A percentile compares a stretch with the other conserved stretches of the same genome.
phyloP scores from a whole-genome alignment of 192 early-diverging fungal species.

The Coemansia sp. region DNA sequence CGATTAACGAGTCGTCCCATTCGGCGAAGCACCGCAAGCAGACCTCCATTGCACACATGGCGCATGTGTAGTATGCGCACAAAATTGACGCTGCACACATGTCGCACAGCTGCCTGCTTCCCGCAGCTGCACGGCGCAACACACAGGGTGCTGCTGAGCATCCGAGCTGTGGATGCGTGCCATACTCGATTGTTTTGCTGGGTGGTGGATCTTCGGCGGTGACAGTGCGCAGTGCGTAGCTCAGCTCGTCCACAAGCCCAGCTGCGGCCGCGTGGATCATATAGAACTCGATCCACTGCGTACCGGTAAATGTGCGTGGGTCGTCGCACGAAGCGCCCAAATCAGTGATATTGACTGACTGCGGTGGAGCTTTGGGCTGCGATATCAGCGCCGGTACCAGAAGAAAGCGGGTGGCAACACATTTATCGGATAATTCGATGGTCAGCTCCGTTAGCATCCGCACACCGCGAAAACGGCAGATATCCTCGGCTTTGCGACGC shows the following conservation, averaged over 20 bases:
- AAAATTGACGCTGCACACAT: constrained; percentile 53
- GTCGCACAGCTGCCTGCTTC: constrained; percentile 56
- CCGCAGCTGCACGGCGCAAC: background rate
- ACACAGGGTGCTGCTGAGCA: constrained; percentile 35
- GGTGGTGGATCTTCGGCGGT: background rate
- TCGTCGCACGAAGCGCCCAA: background rate
- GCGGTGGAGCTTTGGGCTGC: background rate
- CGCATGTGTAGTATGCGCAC: constrained; percentile 47
- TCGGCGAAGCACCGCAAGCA: constrained; percentile 50
- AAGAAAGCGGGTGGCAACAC: constrained; percentile 4
- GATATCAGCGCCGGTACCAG: constrained; percentile 12
- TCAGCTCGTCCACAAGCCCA: constrained; percentile 1
- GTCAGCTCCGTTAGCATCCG: constrained; percentile 10
- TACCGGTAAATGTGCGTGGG: background rate
- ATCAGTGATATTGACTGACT: background rate
- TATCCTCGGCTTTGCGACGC: constrained; percentile 9
- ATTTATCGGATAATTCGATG: background rate
- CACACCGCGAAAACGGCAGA: constrained; percentile 13
- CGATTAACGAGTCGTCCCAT: constrained; percentile 13
- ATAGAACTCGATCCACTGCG: constrained; percentile 19
- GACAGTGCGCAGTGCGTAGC: background rate
- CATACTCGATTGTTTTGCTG: constrained; percentile 11
- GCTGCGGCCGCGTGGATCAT: constrained; percentile 11
- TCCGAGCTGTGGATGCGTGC: constrained; percentile 10
- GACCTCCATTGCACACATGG: constrained; percentile 40